phyloP scores from a whole-genome alignment of 164 flowering plant species.

The Santalum album region DNA sequence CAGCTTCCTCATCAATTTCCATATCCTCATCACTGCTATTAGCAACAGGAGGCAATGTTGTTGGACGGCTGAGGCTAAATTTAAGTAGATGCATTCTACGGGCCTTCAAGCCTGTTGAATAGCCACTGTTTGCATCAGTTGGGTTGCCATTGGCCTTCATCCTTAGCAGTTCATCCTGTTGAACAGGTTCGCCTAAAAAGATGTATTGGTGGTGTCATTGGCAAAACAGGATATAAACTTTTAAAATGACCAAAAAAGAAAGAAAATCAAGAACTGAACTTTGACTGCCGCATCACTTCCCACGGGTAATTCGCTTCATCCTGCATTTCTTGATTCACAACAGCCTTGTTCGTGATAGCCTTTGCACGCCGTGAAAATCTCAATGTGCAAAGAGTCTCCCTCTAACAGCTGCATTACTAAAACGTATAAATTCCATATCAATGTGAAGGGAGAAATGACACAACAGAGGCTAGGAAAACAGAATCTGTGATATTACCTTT shows the following conservation, averaged over 20 bases:
- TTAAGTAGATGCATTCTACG: conserved; percentile 79
- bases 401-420: conserved; percentile 66
- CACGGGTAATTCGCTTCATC: conserved; percentile 83
- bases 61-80: conserved; percentile 66
- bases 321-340: conserved; percentile 86
- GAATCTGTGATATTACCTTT: conserved; percentile 40
- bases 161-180: conserved; percentile 80
- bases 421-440: conserved; percentile 4
- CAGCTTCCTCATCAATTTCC: conserved; percentile 90
- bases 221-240: no score
- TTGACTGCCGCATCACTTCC: conserved; percentile 80
- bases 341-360: conserved; percentile 89
- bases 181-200: conserved; percentile 3
- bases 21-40: conserved; percentile 90
- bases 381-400: conserved; percentile 85
- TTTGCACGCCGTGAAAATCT: conserved; percentile 98
- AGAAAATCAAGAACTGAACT: conserved; percentile 31
- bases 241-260: no score
- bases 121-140: conserved; percentile 34
- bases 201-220: no score
- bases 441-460: neutral
- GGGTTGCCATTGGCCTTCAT: conserved; percentile 60
- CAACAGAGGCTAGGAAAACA: neutral
- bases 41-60: conserved; percentile 53
- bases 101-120: conserved; percentile 77